Conservation (phyloP, 2,329 filamentous ascomycete genomes). For the Diaporthe velutina region DNA sequence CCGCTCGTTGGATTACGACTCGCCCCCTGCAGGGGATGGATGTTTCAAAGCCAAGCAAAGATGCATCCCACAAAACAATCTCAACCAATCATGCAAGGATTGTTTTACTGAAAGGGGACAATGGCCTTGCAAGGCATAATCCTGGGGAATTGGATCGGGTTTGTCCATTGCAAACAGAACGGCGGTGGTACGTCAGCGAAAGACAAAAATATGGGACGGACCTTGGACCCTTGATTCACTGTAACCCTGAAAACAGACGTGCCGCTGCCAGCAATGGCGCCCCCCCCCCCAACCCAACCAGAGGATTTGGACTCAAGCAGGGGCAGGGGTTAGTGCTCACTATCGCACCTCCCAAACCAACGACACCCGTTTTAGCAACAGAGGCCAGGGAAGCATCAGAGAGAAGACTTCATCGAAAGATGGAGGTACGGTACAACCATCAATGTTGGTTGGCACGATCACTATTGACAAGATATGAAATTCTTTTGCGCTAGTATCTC, state of each 20-base stretch:
- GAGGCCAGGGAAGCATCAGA: too few species aligned
- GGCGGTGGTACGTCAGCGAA: not conserved
- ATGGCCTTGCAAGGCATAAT: not conserved
- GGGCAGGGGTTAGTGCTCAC: not conserved
- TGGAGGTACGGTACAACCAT: not conserved
- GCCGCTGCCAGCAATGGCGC: too few species aligned
- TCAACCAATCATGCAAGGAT: not conserved
- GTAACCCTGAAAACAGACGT: not conserved
- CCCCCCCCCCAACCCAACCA: not conserved
- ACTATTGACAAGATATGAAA: not conserved
- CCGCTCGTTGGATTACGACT: not conserved
- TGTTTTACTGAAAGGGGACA: not conserved
- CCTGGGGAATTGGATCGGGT: too few species aligned
- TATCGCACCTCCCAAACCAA: not conserved
- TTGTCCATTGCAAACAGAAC: not conserved
- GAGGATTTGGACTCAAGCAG: not conserved
- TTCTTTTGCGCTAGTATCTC: constrained; percentile 20
- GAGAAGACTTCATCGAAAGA: not conserved
- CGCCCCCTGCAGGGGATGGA: not conserved
- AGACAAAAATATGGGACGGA: not conserved
- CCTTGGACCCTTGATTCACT: not conserved
- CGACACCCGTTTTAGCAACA: too few species aligned
- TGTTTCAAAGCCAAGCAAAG: constrained; percentile 25
- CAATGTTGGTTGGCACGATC: not conserved
- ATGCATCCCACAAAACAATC: not conserved